phyloP scores from a whole-genome alignment of 768 basidiomycete genomes.

The Dacryopinax primogenitus region DNA sequence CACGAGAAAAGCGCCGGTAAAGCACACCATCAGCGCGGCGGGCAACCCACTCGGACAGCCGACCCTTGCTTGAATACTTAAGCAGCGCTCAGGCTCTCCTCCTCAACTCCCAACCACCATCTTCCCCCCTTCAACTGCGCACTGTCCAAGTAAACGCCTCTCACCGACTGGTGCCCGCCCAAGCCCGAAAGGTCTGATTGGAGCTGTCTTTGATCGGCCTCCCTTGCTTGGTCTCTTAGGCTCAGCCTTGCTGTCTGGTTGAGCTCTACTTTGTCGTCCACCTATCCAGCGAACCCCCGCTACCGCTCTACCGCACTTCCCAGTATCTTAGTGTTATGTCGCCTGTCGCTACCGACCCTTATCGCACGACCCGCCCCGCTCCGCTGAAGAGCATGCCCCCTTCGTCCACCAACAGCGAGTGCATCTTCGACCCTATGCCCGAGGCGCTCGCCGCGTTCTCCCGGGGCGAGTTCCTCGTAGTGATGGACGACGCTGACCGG shows the following conservation, averaged over 20 bases:
- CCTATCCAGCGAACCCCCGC: neutral
- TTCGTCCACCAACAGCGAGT: neutral
- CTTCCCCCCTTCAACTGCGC: neutral
- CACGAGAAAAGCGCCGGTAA: too few relatives aligned
- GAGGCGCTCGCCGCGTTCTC: constrained; percentile 64
- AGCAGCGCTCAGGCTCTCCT: neutral
- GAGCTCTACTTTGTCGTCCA: neutral
- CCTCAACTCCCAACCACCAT: neutral
- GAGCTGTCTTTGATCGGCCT: constrained; percentile 6
- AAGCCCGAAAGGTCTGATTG: neutral
- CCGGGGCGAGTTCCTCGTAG: constrained; percentile 81
- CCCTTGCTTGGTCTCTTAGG: neutral
- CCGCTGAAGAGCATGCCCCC: neutral
- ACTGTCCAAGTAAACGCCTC: too few relatives aligned
- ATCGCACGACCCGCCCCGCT: neutral
- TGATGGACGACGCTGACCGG: constrained; percentile 90
- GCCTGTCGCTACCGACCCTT: neutral
- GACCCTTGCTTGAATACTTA: neutral
- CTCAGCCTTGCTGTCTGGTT: constrained; percentile 6
- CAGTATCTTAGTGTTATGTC: neutral
- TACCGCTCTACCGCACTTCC: neutral
- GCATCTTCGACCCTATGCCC: constrained; percentile 60
- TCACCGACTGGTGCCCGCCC: too few relatives aligned
- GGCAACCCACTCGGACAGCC: too few relatives aligned
- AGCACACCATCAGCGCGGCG: too few relatives aligned